Base-by-base conservation (phyloP, 495 filamentous ascomycete species). In the Penicillium soppii region DNA sequence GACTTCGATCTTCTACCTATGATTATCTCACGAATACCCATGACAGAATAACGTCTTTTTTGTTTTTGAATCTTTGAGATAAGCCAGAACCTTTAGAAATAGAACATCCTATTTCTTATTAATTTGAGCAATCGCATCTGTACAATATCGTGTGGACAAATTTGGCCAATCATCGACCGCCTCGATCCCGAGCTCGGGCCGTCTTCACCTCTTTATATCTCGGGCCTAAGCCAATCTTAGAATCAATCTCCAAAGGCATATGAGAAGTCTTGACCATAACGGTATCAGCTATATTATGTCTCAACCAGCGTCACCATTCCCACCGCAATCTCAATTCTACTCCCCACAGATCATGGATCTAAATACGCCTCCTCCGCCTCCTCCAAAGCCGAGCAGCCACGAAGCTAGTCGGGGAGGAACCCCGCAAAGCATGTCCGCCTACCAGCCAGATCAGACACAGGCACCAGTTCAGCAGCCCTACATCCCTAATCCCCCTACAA, bases 311-410 rank as follows among this genome's bases (percentile, higher is more conserved):
- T 64, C 63, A 0, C 60, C 63, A 7, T 58, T 57, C 22, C 56
- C 60, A 1, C 50, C 53, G 7, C 60, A 59, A 15, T 47, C 59
- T 0, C 47, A 49, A 5, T 68, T 60, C 35, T 58, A 61, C 30
- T 58, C 65, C 15, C 25, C 57, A 25, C 63, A 46, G 56, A 62
- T 68, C 53, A 67, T 73, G 26, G 71, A 75, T 44, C 65, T 72
- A 7, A 78, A 81, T 47, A 75, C 83, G 8, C 86, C 87, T 7
- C 87, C 87, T 1, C 76, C 82, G 7, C 87, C 85, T 30, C 87
- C 87, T 4, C 87, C 87, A 1, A 91, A 91, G 58, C 86, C 87
- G 7, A 78, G 68, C 49, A 83, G 78, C 62, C 85, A 86, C 54
- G 85, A 89, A 53, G 72, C 79, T 25, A 89, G 84, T 62, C 83